Evolutionary conservation across 2,329 filamentous ascomycete species (phyloP).

Genomic region (Blumeria graminis): DNA sequence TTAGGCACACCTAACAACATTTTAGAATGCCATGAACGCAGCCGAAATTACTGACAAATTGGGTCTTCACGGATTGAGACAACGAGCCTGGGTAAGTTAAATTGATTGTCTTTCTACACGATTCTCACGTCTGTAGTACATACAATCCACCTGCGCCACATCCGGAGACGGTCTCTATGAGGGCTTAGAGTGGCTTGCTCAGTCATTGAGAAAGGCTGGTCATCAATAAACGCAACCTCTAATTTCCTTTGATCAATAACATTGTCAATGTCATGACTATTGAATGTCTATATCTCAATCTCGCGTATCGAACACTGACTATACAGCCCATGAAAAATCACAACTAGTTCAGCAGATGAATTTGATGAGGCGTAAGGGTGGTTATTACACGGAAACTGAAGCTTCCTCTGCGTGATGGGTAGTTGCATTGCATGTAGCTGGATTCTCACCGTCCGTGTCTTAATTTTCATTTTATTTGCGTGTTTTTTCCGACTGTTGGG

Average conservation of each 20-base stretch:
- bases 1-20: neutral
- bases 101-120: neutral
- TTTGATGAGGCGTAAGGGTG: slow-evolving; percentile 16
- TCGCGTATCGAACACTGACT: slow-evolving; percentile 11
- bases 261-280: slow-evolving; percentile 8
- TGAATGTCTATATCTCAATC: slow-evolving; percentile 13
- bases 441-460: slow-evolving; percentile 6
- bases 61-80: slow-evolving; percentile 94
- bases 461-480: slow-evolving; percentile 9
- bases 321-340: slow-evolving; percentile 12
- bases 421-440: slow-evolving; percentile 8
- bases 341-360: slow-evolving; percentile 14
- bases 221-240: slow-evolving; percentile 25
- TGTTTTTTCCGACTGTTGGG: slow-evolving; percentile 10
- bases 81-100: slow-evolving; percentile 84
- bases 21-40: slow-evolving; percentile 95
- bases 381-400: slow-evolving; percentile 16
- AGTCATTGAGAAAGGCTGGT: slow-evolving; percentile 54
- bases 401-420: neutral
- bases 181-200: slow-evolving; percentile 84
- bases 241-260: neutral
- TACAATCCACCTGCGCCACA: slow-evolving; percentile 97
- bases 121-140: slow-evolving; percentile 38
- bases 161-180: slow-evolving; percentile 98
- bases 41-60: slow-evolving; percentile 99